These are phyloP conservation scores for Leishmania amazonensis DNA, from an alignment of 208 protist genomes.

Conservation along the genomic window DNA sequence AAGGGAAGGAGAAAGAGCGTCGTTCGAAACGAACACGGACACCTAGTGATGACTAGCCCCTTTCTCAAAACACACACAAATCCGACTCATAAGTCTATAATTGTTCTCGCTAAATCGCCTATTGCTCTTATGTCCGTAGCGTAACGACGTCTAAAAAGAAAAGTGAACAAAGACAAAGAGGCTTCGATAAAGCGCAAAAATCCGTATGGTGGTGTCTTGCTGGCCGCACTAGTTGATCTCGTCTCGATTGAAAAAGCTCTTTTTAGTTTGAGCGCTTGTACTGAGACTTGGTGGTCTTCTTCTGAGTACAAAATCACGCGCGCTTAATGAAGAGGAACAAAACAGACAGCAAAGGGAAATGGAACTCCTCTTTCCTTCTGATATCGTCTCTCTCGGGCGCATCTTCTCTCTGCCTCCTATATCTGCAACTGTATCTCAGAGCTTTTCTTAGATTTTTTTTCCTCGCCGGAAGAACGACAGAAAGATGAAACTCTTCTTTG, in stretches of 20 bases:
- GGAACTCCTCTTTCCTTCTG: background rate
- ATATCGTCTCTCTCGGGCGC: background rate
- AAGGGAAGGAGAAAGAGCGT: slow-evolving; percentile 13
- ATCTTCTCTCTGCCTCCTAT: background rate
- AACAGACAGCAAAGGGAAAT: background rate
- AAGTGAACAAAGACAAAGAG: slow-evolving; percentile 2
- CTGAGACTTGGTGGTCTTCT: background rate
- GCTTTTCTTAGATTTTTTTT: background rate
- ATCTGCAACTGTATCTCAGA: background rate
- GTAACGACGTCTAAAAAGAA: slow-evolving; percentile 12
- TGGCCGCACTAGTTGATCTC: background rate
- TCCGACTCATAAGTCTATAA: background rate
- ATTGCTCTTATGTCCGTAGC: background rate
- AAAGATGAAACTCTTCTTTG: slow-evolving; percentile 15
- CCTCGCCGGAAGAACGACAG: background rate
- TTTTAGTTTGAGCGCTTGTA: slow-evolving; percentile 8
- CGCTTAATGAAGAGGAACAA: background rate
- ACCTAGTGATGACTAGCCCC: slow-evolving; percentile 22
- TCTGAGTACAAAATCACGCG: background rate
- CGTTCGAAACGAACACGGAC: slow-evolving; percentile 32
- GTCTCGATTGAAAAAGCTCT: background rate
- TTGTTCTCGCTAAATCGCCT: background rate
- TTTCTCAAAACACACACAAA: slow-evolving; percentile 3
- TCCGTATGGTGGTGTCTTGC: background rate
- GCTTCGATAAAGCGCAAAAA: background rate